A percentile compares a stretch with the other conserved stretches of the same genome.
Evolutionary conservation across 768 basidiomycete genomes (phyloP).

Genomic region (Lyophyllum shimeji): DNA sequence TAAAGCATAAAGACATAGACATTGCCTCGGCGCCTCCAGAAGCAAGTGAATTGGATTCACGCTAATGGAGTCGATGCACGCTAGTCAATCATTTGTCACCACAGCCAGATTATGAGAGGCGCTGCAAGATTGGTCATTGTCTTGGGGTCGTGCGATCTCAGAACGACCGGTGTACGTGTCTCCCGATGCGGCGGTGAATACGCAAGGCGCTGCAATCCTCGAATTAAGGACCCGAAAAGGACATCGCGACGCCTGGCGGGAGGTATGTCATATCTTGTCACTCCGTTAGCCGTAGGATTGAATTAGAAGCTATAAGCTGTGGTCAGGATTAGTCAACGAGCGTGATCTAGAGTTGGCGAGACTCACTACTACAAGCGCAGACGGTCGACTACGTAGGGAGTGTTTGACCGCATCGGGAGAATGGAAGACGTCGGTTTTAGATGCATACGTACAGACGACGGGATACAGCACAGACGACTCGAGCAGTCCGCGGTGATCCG

Average conservation of each 20-base stretch:
- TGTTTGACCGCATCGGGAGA: background rate
- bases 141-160: background rate
- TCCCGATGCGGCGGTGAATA: background rate
- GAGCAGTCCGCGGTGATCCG: background rate
- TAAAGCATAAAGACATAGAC: background rate
- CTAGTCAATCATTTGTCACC: conserved; percentile 5
- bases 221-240: background rate
- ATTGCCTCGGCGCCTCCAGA: background rate
- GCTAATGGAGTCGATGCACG: background rate
- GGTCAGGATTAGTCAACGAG: background rate
- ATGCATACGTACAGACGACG: background rate
- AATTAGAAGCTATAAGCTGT: background rate
- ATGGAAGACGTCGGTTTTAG: background rate
- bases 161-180: background rate
- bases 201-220: background rate
- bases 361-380: background rate
- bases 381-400: background rate
- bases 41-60: background rate
- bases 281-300: background rate
- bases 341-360: background rate
- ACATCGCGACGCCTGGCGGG: background rate
- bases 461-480: background rate
- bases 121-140: background rate
- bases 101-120: background rate
- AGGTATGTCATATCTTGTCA: background rate